Evolutionary conservation across 1,284 basidiomycete species (phyloP).

Genomic region (Boletellus deceptivus): DNA sequence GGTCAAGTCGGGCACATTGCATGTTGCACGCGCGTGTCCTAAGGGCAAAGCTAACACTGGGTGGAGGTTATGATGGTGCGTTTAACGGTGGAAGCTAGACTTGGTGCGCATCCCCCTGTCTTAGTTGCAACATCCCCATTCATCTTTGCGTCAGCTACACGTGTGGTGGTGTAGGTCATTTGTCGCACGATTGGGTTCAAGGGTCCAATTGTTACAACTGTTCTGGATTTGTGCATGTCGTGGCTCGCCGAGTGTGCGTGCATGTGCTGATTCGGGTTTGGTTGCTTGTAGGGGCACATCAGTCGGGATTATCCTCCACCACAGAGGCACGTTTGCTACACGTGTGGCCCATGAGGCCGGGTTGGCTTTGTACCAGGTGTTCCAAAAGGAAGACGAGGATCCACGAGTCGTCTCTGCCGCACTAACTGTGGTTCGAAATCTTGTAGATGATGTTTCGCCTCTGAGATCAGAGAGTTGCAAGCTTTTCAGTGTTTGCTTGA

Average conservation of each 20-base stretch:
- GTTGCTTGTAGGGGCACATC: slow-evolving; percentile 73
- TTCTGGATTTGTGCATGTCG: slow-evolving; percentile 58
- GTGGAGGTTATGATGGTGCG: slow-evolving; percentile 23
- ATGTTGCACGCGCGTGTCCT: slow-evolving; percentile 79
- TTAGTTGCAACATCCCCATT: neutral
- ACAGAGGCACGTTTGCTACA: slow-evolving; percentile 86
- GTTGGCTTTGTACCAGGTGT: slow-evolving; percentile 61
- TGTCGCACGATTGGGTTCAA: slow-evolving; percentile 84
- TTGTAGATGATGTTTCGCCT: slow-evolving; percentile 85
- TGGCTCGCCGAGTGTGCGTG: neutral
- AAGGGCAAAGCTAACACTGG: slow-evolving; percentile 43
- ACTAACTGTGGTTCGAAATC: slow-evolving; percentile 76
- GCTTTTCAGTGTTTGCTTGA: neutral
- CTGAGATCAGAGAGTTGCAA: slow-evolving; percentile 54
- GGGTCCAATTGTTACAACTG: slow-evolving; percentile 91
- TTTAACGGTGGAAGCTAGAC: slow-evolving; percentile 52
- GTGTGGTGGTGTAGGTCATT: slow-evolving; percentile 87
- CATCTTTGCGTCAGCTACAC: slow-evolving; percentile 51
- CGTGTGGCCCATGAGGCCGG: too few relatives aligned
- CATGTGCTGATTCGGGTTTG: neutral
- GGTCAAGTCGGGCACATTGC: slow-evolving; percentile 86
- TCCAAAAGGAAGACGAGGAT: slow-evolving; percentile 60
- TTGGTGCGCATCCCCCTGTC: slow-evolving; percentile 50
- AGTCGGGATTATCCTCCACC: slow-evolving; percentile 79
- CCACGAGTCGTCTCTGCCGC: slow-evolving; percentile 71